Base-by-base conservation (phyloP, 176 grass and related monocot genomes). In the Secale cereale region DNA sequence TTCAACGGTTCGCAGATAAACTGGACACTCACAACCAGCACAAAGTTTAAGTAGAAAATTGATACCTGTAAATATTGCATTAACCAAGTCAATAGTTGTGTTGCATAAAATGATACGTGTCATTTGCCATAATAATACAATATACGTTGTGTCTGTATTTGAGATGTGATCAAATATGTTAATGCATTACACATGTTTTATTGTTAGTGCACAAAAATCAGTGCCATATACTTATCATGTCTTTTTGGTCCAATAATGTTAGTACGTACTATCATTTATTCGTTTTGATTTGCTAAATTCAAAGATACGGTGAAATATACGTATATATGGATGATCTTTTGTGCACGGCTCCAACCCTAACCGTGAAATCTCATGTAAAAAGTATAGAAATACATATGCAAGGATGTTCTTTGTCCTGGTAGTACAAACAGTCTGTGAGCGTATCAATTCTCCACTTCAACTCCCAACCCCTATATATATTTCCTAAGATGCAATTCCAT, bases 381-480 rank as follows among this genome's bases (percentile, higher is more conserved):
- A 37, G 50, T 20, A n/a, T n/a, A n/a, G n/a, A 11, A 16, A 74
- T 77, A 10, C 26, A 20, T 70, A 22, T 70, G n/a, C 25, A 26
- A 0, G 4, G 31, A 0, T 1, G 54, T 59, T 25, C 0, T 1
- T 1, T 61, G 0, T 22, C 74, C 1, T 30, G 25, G 72, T 81
- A 48, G 45, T 19, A 64, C 35, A 0, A 31, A 32, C 3, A 41
- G 27, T 9, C 0, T 27, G 89, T 87, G 69, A 28, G 48, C 61
- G 6, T 84, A 84, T 69, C 77, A 39, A 17, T 20, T 14, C 29
- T 39, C 4, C 6, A 70, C 20, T 87, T 87, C 76, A 84, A 67
- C 67, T 17, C 37, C 16, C 20, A 9, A 5, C 4, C 1, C 20
- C 33, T 7, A 46, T 45, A 45, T 17, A 19, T 48, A 12, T 19